These are phyloP conservation scores for Gonium pectorale DNA, from an alignment of 139 green algal genomes.

Conservation along the genomic window DNA sequence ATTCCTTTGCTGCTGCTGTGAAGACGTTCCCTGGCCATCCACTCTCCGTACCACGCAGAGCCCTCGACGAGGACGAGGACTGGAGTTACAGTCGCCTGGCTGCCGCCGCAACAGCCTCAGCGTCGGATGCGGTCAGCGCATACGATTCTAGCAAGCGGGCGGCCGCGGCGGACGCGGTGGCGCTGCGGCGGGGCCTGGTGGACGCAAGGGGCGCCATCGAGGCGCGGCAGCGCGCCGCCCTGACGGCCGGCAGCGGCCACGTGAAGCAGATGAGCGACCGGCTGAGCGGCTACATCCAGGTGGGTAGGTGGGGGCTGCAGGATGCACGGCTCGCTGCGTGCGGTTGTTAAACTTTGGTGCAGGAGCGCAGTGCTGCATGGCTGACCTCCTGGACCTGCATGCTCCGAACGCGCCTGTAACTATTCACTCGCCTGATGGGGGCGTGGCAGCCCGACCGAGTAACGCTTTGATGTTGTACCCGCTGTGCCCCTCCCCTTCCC, in stretches of 20 bases:
- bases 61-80: constrained; percentile 47
- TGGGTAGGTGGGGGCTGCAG: no score
- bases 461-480: no score
- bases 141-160: constrained; percentile 19
- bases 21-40: no score
- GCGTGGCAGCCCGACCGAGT: no score
- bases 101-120: background rate
- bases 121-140: background rate
- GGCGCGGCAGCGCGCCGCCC: constrained; percentile 24
- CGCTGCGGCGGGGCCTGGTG: constrained; percentile 32
- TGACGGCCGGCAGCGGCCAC: background rate
- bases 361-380: no score
- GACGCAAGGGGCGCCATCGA: constrained; percentile 21
- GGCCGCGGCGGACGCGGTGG: constrained; percentile 20
- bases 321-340: no score
- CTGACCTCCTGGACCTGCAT: no score
- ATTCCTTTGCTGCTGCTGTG: no score
- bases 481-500: background rate
- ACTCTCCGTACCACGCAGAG: background rate
- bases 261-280: constrained; percentile 41
- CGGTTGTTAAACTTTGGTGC: no score
- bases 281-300: constrained; percentile 18
- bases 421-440: no score
- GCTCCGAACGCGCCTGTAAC: no score
- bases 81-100: constrained; percentile 22